These are phyloP conservation scores for Flaveria bidentis DNA, from an alignment of 129 eudicot genomes.

Conservation along the genomic window DNA sequence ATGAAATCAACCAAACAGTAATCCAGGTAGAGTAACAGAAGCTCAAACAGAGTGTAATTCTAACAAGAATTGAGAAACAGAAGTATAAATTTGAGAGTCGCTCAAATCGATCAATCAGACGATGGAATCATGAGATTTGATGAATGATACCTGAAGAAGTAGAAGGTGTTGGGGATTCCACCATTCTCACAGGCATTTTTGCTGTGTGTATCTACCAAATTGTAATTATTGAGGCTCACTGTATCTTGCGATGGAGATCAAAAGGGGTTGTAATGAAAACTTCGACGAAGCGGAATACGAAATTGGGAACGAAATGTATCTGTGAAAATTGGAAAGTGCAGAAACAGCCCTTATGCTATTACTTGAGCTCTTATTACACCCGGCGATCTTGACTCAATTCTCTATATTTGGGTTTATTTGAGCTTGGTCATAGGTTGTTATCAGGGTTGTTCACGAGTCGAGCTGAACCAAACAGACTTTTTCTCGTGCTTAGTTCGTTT, in stretches of 20 bases:
- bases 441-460: no score
- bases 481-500: no score
- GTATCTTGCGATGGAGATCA: constrained; percentile 25
- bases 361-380: no score
- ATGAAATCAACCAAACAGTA: constrained; percentile 15
- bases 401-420: no score
- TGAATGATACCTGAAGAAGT: constrained; percentile 49
- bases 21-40: constrained; percentile 5
- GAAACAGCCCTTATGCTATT: constrained; percentile 14
- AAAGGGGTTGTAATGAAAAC: constrained; percentile 6
- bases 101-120: neutral
- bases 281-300: neutral
- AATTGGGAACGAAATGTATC: constrained; percentile 17
- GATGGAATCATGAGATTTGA: neutral
- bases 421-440: no score
- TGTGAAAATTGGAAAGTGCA: neutral
- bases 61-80: neutral
- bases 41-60: constrained; percentile 11
- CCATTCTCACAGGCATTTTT: constrained; percentile 76
- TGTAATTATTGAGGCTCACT: constrained; percentile 11
- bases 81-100: neutral
- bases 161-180: constrained; percentile 58
- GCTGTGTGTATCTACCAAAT: constrained; percentile 5
- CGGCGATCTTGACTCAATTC: no score
- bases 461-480: no score